phyloP scores from a whole-genome alignment of 495 filamentous ascomycete species.

The Trichoderma reesei region DNA sequence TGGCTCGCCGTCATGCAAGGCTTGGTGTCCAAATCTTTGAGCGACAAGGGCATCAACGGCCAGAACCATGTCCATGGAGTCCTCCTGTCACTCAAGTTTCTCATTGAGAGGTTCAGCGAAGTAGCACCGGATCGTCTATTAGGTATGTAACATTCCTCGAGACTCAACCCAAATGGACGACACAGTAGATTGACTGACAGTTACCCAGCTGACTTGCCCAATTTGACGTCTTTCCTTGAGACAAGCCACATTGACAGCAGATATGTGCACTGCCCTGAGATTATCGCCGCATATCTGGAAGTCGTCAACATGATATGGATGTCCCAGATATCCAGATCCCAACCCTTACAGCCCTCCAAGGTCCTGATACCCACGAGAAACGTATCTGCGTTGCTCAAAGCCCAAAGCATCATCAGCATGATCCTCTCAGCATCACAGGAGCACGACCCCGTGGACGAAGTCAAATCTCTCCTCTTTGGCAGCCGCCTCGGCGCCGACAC shows the following conservation, averaged over 20 bases:
- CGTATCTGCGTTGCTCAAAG: background rate
- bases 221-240: background rate
- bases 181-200: background rate
- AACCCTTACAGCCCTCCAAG: conserved; percentile 7
- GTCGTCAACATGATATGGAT: conserved; percentile 26
- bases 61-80: conserved; percentile 55
- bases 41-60: conserved; percentile 17
- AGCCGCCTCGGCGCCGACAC: background rate
- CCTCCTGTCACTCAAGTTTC: conserved; percentile 46
- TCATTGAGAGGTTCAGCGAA: conserved; percentile 38
- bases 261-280: conserved; percentile 22
- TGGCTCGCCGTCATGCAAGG: conserved; percentile 38
- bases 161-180: background rate
- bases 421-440: background rate
- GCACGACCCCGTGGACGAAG: background rate
- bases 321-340: conserved; percentile 9
- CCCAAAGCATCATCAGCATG: background rate
- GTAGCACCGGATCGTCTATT: conserved; percentile 25
- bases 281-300: conserved; percentile 32
- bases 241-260: background rate
- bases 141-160: conserved; percentile 16
- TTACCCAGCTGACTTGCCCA: background rate
- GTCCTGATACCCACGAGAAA: background rate
- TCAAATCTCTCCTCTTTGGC: background rate
- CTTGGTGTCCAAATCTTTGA: conserved; percentile 31